Evolutionary conservation across 441 rosid genomes (phyloP).

Genomic region (Brassica hybrid): DNA sequence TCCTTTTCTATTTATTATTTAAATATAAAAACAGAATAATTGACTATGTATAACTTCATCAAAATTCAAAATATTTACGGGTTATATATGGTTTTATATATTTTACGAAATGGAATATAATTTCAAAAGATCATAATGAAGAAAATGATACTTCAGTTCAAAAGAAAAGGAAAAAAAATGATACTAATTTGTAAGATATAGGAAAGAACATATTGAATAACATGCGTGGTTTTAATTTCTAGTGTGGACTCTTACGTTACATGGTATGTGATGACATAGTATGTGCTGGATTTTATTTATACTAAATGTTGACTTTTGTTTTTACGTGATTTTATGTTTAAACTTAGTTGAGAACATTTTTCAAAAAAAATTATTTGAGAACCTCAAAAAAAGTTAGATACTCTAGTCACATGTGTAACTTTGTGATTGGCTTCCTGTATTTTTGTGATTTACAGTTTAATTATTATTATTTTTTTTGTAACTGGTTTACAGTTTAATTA

Average conservation of each 20-base stretch:
- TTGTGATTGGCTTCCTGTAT: not conserved
- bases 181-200: not conserved
- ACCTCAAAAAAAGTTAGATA: not conserved
- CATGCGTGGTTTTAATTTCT: not conserved
- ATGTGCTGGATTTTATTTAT: not conserved
- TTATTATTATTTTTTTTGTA: too few relatives aligned
- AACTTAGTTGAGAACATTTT: too few relatives aligned
- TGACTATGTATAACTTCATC: not conserved
- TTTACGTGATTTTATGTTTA: not conserved
- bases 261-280: not conserved
- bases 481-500: too few relatives aligned
- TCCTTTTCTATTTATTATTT: not conserved
- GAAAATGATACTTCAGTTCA: too few relatives aligned
- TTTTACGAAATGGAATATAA: not conserved
- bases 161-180: too few relatives aligned
- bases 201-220: not conserved
- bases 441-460: not conserved
- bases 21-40: not conserved
- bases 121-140: not conserved
- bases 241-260: not conserved
- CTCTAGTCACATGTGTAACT: not conserved
- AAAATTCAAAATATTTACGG: not conserved
- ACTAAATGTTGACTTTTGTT: constrained; percentile 2
- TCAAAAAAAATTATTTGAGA: not conserved
- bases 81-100: not conserved